phyloP scores from a whole-genome alignment of 148 eudicot genomes.

The Rhododendron williamsianum region DNA sequence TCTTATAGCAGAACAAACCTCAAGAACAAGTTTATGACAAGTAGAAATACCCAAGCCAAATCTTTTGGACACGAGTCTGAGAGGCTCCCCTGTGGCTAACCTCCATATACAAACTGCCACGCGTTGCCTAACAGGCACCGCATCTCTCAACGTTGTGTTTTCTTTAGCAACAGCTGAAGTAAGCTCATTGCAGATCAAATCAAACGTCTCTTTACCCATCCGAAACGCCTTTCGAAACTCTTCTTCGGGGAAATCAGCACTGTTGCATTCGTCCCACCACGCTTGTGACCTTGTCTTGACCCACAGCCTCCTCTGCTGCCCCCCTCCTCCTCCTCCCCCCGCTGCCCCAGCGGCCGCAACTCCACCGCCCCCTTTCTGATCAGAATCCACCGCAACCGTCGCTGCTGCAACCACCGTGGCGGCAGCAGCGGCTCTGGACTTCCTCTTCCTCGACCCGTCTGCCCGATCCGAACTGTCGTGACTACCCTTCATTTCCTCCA shows the following conservation, averaged over 20 bases:
- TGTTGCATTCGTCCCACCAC: conserved; percentile 89
- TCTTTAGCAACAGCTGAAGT: conserved; percentile 69
- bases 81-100: conserved; percentile 86
- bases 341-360: not conserved
- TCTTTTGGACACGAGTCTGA: conserved; percentile 68
- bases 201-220: conserved; percentile 80
- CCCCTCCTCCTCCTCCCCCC: conserved; percentile 6
- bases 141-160: conserved; percentile 69
- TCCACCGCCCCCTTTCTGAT: not conserved
- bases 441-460: conserved; percentile 16
- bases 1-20: conserved; percentile 79
- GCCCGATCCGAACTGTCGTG: conserved; percentile 24
- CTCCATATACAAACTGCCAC: conserved; percentile 91
- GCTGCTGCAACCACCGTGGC: not conserved
- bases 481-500: conserved; percentile 24
- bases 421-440: not conserved
- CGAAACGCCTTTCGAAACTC: conserved; percentile 66
- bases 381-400: conserved; percentile 13
- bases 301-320: conserved; percentile 39
- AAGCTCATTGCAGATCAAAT: conserved; percentile 69
- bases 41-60: conserved; percentile 94
- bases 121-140: conserved; percentile 79
- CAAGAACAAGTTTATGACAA: conserved; percentile 85
- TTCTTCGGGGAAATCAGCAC: conserved; percentile 60
- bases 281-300: conserved; percentile 62